These are phyloP conservation scores for Periconia sp. DNA, from an alignment of 2,329 filamentous ascomycete genomes.

Conservation along the genomic window DNA sequence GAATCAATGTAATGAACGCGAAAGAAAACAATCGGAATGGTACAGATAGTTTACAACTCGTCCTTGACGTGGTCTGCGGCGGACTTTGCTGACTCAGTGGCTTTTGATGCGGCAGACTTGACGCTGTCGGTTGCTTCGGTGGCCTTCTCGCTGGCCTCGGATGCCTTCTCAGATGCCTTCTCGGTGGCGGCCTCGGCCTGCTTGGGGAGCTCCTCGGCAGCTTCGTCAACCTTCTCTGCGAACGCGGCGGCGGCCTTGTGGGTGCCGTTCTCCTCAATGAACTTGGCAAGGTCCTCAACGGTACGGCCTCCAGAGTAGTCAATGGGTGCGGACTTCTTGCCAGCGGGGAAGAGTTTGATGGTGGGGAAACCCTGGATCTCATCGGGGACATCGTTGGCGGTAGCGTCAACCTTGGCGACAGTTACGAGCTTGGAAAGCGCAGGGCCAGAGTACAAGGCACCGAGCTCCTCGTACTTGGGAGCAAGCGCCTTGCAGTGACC, in stretches of 20 bases:
- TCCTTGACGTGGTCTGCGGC: constrained; percentile 58
- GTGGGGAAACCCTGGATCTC: constrained; percentile 98
- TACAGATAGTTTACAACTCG: constrained; percentile 66
- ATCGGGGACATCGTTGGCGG: constrained; percentile 92
- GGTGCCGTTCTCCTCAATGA: constrained; percentile 94
- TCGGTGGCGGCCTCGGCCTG: constrained; percentile 49
- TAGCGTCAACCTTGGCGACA: constrained; percentile 92
- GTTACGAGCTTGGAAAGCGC: constrained; percentile 61
- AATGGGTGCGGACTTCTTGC: constrained; percentile 79
- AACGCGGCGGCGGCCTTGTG: constrained; percentile 72
- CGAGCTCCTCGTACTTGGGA: constrained; percentile 69
- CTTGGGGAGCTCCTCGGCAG: constrained; percentile 48
- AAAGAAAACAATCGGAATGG: constrained; percentile 2
- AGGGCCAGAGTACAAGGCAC: constrained; percentile 55
- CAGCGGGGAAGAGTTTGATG: constrained; percentile 96
- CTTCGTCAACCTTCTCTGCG: constrained; percentile 57
- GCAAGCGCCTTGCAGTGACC: constrained; percentile 71
- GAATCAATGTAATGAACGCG: constrained; percentile 5
- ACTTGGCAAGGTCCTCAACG: constrained; percentile 86
- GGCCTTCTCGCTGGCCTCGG: constrained; percentile 39
- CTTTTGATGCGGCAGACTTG: constrained; percentile 45
- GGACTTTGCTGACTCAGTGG: constrained; percentile 40
- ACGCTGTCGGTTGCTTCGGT: constrained; percentile 31
- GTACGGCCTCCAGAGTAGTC: constrained; percentile 88
- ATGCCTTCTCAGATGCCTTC: constrained; percentile 44